Evolutionary conservation across 106 monocot genomes (phyloP), one percentile per base, ranked within the genome.

Genomic region (Apostasia shenzhenica): DNA sequence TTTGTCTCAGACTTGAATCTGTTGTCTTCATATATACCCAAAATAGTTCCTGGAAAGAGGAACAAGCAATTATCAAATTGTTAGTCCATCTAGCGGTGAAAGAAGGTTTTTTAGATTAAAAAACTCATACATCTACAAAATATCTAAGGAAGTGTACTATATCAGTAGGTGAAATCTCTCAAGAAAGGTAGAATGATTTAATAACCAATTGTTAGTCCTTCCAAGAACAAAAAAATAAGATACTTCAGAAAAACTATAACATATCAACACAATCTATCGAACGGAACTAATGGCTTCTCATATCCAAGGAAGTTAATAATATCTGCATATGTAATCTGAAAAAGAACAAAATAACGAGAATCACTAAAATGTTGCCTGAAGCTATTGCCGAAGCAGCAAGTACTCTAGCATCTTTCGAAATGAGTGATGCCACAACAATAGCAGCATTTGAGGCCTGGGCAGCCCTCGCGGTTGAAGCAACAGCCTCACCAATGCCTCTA

Each of bases 1-100:
- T 91, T 95, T 5, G 85, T 88, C 72, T 95, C 91, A n/a, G 83
- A 77, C 76, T 95, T 95, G 63, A 88, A 95, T 69, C 94, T 88
- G 70, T 63, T 86, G 61, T 95, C 94, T 80, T 95, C 94, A 46
- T 86, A 76, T 56, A 84, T 13, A 3, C 94, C 94, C 8, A 95
- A 78, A 61, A 95, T 56, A 78, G 84, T 82, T 74, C 94, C 94
- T 94, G 59, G 41, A 73, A 48, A 63, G 12, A 5, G n/a, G 26
- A 6, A 61, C 8, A 41, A 39, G 13, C 8, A 51, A 54, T 66
- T 68, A 64, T 67, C n/a, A 73, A 52, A 76, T 26, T 26, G 26
- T 26, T 26, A 26, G 26, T 26, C 26, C 26, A 48, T 57, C 68
- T 14, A 73, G 10, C 65, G 45, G 55, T 37, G 11, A 9, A 11